phyloP scores from a whole-genome alignment of 768 basidiomycete genomes.

The Suillus alpinus region DNA sequence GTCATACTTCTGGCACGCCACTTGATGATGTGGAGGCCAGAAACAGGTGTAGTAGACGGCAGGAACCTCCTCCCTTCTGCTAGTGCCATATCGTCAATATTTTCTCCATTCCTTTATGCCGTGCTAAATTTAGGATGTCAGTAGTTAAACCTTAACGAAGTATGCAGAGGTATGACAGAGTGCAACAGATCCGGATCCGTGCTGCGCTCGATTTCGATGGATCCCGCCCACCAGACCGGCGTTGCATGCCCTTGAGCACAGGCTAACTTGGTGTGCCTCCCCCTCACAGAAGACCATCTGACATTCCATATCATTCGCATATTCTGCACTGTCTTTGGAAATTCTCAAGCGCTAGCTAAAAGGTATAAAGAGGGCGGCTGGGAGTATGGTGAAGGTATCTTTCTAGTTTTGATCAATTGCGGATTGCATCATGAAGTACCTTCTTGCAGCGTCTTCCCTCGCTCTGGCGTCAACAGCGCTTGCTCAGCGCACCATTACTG shows the following conservation, averaged over 20 bases:
- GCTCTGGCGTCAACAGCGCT: conserved; percentile 31
- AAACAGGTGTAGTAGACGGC: background rate
- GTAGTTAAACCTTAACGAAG: background rate
- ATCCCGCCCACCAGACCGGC: background rate
- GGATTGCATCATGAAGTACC: conserved; percentile 18
- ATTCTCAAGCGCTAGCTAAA: background rate
- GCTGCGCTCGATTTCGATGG: background rate
- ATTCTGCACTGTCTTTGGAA: background rate
- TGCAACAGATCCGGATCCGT: background rate
- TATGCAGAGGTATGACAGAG: background rate
- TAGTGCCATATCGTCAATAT: background rate
- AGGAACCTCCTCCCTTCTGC: background rate
- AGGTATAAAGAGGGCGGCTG: background rate
- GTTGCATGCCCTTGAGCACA: background rate
- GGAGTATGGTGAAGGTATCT: background rate
- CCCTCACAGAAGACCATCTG: background rate
- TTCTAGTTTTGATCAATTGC: background rate
- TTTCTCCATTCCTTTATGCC: background rate
- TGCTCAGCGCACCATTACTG: conserved; percentile 56
- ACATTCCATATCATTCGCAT: background rate
- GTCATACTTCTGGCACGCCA: background rate
- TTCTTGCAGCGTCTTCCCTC: conserved; percentile 22
- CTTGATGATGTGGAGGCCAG: background rate
- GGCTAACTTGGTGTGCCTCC: background rate
- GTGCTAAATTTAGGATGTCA: background rate